A percentile compares a stretch with the other conserved stretches of the same genome.
Conservation (phyloP, 2,329 filamentous ascomycete species). For the Penicillium digitatum region DNA sequence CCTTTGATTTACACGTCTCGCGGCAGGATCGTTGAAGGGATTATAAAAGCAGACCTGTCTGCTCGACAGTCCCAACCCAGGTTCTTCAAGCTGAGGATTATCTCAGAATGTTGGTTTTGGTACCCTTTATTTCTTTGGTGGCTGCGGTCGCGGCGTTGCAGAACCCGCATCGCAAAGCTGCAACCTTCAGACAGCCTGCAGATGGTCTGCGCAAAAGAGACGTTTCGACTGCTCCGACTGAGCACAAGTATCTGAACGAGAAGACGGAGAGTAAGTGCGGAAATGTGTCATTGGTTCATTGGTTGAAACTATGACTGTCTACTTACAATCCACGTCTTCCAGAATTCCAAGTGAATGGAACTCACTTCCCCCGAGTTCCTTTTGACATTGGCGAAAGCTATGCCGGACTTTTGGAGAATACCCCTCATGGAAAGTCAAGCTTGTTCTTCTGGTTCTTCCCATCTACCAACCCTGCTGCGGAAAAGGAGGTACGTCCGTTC, state of each 20-base stretch:
- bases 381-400: slow-evolving; percentile 60
- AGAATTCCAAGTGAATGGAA: slow-evolving; percentile 64
- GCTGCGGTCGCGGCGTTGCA: slow-evolving; percentile 13
- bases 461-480: slow-evolving; percentile 40
- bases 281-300: background rate
- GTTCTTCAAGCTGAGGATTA: background rate
- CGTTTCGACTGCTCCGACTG: background rate
- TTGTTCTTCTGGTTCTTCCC: slow-evolving; percentile 52
- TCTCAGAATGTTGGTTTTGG: slow-evolving; percentile 9
- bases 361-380: slow-evolving; percentile 60
- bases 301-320: too few species aligned
- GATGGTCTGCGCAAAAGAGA: slow-evolving; percentile 4
- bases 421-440: slow-evolving; percentile 40
- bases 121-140: slow-evolving; percentile 5
- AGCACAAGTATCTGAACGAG: slow-evolving; percentile 15
- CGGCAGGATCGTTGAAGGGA: background rate
- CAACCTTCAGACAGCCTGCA: background rate
- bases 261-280: slow-evolving; percentile 12
- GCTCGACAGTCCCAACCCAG: too few species aligned
- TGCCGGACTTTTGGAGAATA: slow-evolving; percentile 51
- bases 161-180: slow-evolving; percentile 21
- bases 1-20: background rate
- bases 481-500: slow-evolving; percentile 38
- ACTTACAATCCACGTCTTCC: background rate
- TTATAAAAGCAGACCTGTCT: background rate